Conservation (phyloP, 768 basidiomycete species). For the Leccinum uliginosum region DNA sequence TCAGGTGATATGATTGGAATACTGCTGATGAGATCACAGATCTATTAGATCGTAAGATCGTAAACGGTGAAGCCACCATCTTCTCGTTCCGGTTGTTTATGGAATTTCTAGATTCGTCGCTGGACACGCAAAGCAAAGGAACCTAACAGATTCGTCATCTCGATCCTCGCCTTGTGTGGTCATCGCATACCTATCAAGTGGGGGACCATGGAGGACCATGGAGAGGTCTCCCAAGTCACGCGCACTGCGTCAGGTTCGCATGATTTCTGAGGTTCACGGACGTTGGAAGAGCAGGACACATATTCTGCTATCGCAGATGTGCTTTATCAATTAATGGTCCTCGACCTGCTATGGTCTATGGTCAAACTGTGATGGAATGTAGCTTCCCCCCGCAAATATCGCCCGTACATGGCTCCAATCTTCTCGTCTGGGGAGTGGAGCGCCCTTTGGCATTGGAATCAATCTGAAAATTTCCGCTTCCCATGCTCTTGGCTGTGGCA, state of each 20-base stretch:
- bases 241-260: not conserved
- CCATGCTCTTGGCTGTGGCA: not conserved
- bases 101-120: not conserved
- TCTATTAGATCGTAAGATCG: not conserved
- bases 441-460: not conserved
- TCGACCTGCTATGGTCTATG: not conserved
- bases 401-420: too few relatives aligned
- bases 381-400: too few relatives aligned
- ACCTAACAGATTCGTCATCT: not conserved
- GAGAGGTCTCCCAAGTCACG: too few relatives aligned
- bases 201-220: not conserved
- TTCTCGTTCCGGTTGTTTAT: not conserved
- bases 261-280: not conserved
- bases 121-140: not conserved
- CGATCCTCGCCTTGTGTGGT: not conserved
- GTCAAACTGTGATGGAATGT: not conserved
- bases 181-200: not conserved
- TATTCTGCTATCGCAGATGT: not conserved
- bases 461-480: not conserved
- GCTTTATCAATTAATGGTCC: not conserved
- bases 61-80: not conserved
- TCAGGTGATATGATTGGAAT: not conserved
- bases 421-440: not conserved
- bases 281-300: too few relatives aligned
- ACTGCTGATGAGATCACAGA: not conserved